Evolutionary conservation across 2,329 filamentous ascomycete species (phyloP).

Genomic region (Pseudopyrenochaeta lycopersici): DNA sequence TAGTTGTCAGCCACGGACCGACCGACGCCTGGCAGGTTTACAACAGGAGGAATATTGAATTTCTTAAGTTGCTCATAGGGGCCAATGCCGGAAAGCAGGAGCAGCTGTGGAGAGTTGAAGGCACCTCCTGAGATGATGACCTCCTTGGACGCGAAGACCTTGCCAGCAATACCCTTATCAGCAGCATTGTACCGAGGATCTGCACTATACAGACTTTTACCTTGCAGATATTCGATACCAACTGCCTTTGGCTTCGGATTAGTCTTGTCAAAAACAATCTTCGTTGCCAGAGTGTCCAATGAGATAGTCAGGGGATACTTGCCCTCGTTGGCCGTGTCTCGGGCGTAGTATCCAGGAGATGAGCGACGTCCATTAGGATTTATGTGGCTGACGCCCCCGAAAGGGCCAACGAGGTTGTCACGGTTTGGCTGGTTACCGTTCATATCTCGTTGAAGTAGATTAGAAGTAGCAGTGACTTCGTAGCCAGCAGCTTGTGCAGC

Average conservation of each 20-base stretch:
- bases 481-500: conserved; percentile 27
- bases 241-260: conserved; percentile 47
- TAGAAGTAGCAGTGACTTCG: conserved; percentile 12
- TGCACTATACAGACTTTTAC: conserved; percentile 54
- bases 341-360: conserved; percentile 54
- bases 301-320: conserved; percentile 39
- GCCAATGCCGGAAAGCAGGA: conserved; percentile 70
- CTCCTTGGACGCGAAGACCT: conserved; percentile 49
- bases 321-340: conserved; percentile 56
- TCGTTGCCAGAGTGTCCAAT: conserved; percentile 53
- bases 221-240: conserved; percentile 56
- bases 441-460: conserved; percentile 28
- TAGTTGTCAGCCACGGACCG: conserved; percentile 32
- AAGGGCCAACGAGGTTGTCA: conserved; percentile 28
- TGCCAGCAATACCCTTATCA: conserved; percentile 39
- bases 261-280: conserved; percentile 50
- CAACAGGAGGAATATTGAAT: conserved; percentile 62
- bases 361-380: conserved; percentile 31
- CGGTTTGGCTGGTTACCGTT: conserved; percentile 26
- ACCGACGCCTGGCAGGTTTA: conserved; percentile 68
- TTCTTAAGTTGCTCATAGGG: conserved; percentile 62
- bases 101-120: conserved; percentile 69
- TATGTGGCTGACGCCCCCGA: conserved; percentile 38
- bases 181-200: conserved; percentile 49
- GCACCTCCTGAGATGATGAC: conserved; percentile 55